A percentile compares a stretch with the other conserved stretches of the same genome.
Conservation (phyloP, 2,329 filamentous ascomycete species). For the Fusarium falciforme region DNA sequence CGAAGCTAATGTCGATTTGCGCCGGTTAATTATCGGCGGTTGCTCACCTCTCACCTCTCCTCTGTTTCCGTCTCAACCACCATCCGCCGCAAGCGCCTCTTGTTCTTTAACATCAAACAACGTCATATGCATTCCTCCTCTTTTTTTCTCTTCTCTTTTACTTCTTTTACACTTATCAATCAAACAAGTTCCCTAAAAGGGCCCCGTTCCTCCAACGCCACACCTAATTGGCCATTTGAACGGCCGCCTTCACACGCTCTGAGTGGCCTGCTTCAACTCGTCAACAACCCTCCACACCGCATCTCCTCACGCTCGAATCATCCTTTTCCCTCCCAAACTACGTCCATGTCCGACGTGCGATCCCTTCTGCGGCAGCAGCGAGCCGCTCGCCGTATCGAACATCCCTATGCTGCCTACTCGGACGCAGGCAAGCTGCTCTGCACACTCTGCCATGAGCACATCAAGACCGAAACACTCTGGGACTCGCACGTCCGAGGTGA, state of each 20-base stretch:
- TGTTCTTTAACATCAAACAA: conserved; percentile 15
- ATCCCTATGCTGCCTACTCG: conserved; percentile 76
- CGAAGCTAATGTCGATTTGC: conserved; percentile 30
- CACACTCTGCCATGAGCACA: conserved; percentile 70
- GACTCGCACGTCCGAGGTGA: conserved; percentile 67
- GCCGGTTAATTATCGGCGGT: conserved; percentile 47
- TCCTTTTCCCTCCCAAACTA: neutral
- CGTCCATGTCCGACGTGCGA: conserved; percentile 80
- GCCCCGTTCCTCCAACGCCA: neutral
- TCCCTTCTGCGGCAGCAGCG: conserved; percentile 83
- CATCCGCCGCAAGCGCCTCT: conserved; percentile 3
- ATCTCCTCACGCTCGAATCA: conserved; percentile 2
- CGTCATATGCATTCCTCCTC: conserved; percentile 23
- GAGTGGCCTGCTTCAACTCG: conserved; percentile 18
- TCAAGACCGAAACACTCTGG: conserved; percentile 77
- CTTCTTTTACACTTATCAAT: neutral
- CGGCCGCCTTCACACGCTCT: neutral
- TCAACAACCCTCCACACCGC: conserved; percentile 2
- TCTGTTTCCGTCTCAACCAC: conserved; percentile 28
- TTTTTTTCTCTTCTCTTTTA: conserved; percentile 8
- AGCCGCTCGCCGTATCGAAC: conserved; percentile 76
- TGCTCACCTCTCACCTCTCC: conserved; percentile 20
- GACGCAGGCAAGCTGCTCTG: conserved; percentile 76
- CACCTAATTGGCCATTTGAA: conserved; percentile 3
- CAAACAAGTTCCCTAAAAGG: neutral